Conservation (phyloP, 306 rosid genomes). For the Cucumis hystrix region DNA sequence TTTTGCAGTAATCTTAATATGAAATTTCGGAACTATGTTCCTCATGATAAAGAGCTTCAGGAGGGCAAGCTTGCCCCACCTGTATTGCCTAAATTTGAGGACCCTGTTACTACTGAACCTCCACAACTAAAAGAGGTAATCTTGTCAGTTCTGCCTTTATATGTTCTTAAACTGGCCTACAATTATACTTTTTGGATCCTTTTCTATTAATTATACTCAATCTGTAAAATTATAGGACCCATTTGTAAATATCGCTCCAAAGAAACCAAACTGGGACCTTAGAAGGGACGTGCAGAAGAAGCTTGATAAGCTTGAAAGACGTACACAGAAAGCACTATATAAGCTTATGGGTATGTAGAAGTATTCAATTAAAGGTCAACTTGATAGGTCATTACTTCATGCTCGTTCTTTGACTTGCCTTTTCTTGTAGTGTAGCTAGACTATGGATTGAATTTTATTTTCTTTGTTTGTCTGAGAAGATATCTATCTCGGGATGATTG, state of each 20-base stretch:
- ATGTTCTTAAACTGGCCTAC: not conserved
- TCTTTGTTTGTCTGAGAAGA: not conserved
- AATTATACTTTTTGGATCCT: not conserved
- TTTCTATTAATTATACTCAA: not conserved
- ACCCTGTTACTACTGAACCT: conserved; percentile 50
- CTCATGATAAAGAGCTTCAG: conserved; percentile 78
- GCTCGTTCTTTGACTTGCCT: not conserved
- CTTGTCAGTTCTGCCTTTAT: not conserved
- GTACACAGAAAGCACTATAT: conserved; percentile 74
- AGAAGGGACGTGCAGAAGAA: conserved; percentile 93
- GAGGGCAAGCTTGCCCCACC: conserved; percentile 83
- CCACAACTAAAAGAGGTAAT: conserved; percentile 43
- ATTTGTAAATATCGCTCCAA: conserved; percentile 88
- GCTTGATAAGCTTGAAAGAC: conserved; percentile 85
- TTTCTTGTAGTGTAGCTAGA: too few relatives aligned
- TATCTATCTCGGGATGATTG: not conserved
- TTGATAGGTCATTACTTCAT: not conserved
- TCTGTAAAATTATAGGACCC: conserved; percentile 44
- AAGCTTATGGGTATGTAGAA: conserved; percentile 55
- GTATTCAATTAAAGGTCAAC: not conserved
- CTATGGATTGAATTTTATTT: not conserved
- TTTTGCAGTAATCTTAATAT: conserved; percentile 36
- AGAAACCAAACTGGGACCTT: conserved; percentile 95
- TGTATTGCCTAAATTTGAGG: conserved; percentile 77
- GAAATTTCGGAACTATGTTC: conserved; percentile 93